Base-by-base conservation (phyloP, 345 rosid species). In the Hypericum perforatum region DNA sequence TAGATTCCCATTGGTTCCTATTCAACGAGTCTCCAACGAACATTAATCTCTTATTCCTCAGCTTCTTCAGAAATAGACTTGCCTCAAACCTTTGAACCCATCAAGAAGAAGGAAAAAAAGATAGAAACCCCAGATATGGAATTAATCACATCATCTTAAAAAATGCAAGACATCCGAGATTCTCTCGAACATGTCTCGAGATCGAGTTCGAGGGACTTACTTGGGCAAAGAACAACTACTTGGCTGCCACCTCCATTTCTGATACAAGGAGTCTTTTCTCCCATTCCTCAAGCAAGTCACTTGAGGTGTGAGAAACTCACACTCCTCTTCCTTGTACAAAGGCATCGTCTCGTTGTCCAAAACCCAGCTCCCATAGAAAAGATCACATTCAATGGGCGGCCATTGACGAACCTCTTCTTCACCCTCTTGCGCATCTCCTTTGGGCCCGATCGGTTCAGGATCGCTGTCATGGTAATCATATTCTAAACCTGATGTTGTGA, bases 211-310 rank as follows among this genome's bases (percentile, higher is more conserved):
- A 22, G 32, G 1, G 32, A 22, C 64, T 54, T 47, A 89, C 95
- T 64, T 84, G 62, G 98, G 97, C 52, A 92, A 62, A 45, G 87
- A 76, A 53, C 98, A 92, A 53, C 84, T 84, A 61, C 69, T 78
- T 4, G 98, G 97, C 62, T 92, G 83, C 98, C 97, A 92, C 76
- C 78, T 89, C 98, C 98, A 92, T 5, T 75, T 82, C 80, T 92
- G 98, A 41, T 73, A 92, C 71, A 59, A 0, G 38, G 95, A 82
- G 63, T 92, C 87, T 62, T 80, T 73, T 56, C 98, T 85, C 52
- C 97, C 98, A 52, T 89, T 92, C 71, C 89, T 83, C 70, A 88
- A 49, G 54, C 98, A 92, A 60, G 94, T 89, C 9, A 89, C 91
- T 60, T 89, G 97, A 8, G 83, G 77, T 0, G 95, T 81, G 16